These are phyloP conservation scores for Thinopyrum elongatum DNA, from an alignment of 176 grass and related monocot genomes.

Conservation along the genomic window DNA sequence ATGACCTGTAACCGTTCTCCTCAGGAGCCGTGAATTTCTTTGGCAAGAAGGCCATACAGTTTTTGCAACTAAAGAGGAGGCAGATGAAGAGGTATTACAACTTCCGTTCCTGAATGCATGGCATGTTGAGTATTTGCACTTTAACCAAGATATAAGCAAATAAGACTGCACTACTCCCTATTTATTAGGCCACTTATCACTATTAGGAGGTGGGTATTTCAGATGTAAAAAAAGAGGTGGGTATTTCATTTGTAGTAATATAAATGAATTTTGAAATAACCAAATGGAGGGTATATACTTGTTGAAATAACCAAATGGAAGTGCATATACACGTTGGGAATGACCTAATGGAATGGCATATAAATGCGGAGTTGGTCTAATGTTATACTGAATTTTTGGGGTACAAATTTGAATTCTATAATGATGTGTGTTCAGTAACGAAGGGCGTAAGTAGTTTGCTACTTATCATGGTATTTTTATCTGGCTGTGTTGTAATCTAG, in stretches of 20 bases:
- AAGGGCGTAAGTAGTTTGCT: background rate
- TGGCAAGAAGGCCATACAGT: conserved; percentile 99
- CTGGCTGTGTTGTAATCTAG: background rate
- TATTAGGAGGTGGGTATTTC: background rate
- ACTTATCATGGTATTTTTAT: background rate
- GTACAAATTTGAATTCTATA: background rate
- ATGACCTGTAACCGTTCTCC: background rate
- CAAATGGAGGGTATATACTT: background rate
- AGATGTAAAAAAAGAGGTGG: background rate
- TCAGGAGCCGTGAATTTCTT: conserved; percentile 96
- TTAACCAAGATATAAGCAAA: background rate
- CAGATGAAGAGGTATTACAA: conserved; percentile 74
- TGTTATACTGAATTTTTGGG: background rate
- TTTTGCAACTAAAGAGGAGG: conserved; percentile 91
- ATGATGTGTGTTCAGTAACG: background rate
- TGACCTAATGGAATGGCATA: background rate
- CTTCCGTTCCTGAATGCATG: too few relatives aligned
- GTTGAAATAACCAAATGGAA: background rate
- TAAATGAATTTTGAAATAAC: conserved; percentile 5
- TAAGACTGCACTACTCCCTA: background rate
- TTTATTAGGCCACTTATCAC: background rate
- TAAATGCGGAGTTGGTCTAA: background rate
- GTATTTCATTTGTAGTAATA: background rate
- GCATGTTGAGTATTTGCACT: too few relatives aligned
- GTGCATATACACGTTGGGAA: too few relatives aligned